Conservation (phyloP, 2,329 filamentous ascomycete genomes). For the Colletotrichum liaoningense region DNA sequence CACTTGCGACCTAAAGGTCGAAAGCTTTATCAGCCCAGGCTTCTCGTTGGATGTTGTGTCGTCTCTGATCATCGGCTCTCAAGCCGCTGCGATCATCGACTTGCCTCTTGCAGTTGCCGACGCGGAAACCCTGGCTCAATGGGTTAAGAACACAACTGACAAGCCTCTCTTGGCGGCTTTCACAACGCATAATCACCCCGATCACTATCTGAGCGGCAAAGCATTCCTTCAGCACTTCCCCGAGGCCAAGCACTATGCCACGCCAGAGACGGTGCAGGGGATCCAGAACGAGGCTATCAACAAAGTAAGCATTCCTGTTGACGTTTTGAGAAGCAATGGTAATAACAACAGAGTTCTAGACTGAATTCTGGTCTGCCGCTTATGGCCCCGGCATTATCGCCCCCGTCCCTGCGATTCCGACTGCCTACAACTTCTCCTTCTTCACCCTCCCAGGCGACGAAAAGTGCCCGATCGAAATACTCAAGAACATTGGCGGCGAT, state of each 20-base stretch:
- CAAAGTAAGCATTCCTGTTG: not conserved
- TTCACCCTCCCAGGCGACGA: slow-evolving; percentile 24
- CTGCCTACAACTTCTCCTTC: slow-evolving; percentile 28
- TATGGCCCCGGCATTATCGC: slow-evolving; percentile 14
- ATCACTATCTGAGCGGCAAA: slow-evolving; percentile 31
- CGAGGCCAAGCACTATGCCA: slow-evolving; percentile 23
- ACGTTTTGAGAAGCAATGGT: not conserved
- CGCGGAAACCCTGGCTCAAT: not conserved
- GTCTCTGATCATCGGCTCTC: slow-evolving; percentile 22
- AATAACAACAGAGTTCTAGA: not conserved
- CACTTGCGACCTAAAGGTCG: not conserved
- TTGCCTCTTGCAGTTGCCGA: slow-evolving; percentile 14
- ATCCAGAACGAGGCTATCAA: slow-evolving; percentile 15
- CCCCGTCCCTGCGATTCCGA: slow-evolving; percentile 6
- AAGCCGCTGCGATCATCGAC: slow-evolving; percentile 24
- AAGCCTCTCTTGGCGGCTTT: slow-evolving; percentile 27
- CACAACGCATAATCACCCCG: slow-evolving; percentile 18
- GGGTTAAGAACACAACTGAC: slow-evolving; percentile 26
- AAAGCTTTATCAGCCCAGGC: not conserved
- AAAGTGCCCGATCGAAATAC: slow-evolving; percentile 14
- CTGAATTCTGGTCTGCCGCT: not conserved
- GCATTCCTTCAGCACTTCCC: slow-evolving; percentile 25
- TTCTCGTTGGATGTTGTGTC: slow-evolving; percentile 32
- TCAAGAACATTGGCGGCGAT: slow-evolving; percentile 16
- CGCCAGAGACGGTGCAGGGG: not conserved